phyloP scores from a whole-genome alignment of 768 basidiomycete genomes.

The Kwoniella dejecticola region DNA sequence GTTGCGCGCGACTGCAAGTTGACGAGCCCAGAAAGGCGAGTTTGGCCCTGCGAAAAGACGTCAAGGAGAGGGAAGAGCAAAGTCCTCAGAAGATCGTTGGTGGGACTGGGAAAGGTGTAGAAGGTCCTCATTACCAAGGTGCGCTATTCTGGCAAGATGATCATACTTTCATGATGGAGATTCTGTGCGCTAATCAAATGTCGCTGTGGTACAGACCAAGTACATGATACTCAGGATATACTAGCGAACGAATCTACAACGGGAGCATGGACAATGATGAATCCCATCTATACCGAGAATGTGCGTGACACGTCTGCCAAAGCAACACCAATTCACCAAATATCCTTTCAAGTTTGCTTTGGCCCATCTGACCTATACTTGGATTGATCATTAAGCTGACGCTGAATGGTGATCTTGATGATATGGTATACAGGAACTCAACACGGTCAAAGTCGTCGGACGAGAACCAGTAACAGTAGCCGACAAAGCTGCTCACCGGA shows the following conservation, averaged over 20 bases:
- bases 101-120: slow-evolving; percentile 36
- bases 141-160: too few relatives aligned
- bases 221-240: slow-evolving; percentile 21
- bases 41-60: slow-evolving; percentile 34
- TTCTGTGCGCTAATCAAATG: too few relatives aligned
- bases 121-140: slow-evolving; percentile 54
- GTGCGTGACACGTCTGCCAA: slow-evolving; percentile 31
- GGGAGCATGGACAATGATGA: slow-evolving; percentile 78
- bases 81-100: slow-evolving; percentile 29
- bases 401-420: slow-evolving; percentile 62
- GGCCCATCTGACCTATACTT: too few relatives aligned
- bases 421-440: slow-evolving; percentile 38
- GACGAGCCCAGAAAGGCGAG: slow-evolving; percentile 25
- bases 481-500: slow-evolving; percentile 71
- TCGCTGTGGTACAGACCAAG: slow-evolving; percentile 18
- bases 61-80: slow-evolving; percentile 32
- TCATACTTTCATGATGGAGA: too few relatives aligned
- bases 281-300: slow-evolving; percentile 76
- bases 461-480: slow-evolving; percentile 65
- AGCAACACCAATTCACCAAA: too few relatives aligned
- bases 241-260: slow-evolving; percentile 41
- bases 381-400: too few relatives aligned
- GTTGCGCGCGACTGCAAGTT: slow-evolving; percentile 11
- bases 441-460: slow-evolving; percentile 67
- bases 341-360: too few relatives aligned